Evolutionary conservation across 768 basidiomycete genomes (phyloP).

Genomic region (Suillus weaverae): DNA sequence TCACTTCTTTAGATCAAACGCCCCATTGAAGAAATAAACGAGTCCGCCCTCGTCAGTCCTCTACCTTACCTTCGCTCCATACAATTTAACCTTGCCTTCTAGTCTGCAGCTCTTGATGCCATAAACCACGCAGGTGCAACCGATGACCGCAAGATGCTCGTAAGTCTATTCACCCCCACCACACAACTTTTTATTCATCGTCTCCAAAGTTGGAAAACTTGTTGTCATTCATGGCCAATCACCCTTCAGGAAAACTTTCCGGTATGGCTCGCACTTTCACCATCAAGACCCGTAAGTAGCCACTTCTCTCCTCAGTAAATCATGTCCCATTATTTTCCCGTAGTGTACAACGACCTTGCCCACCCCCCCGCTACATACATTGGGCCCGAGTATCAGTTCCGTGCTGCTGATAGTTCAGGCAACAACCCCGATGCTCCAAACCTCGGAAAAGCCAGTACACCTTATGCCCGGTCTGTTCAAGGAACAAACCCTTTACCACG

Average conservation of each 20-base stretch:
- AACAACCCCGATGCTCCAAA: constrained; percentile 73
- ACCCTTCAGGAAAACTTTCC: constrained; percentile 49
- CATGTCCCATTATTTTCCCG: not conserved
- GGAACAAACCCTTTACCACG: constrained; percentile 62
- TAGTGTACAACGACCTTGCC: constrained; percentile 80
- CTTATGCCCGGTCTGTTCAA: constrained; percentile 84
- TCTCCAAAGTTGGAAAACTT: constrained; percentile 65
- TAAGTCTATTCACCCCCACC: constrained; percentile 32
- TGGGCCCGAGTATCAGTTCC: constrained; percentile 62
- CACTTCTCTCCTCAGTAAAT: not conserved
- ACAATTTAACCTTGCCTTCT: not conserved
- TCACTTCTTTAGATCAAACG: constrained; percentile 25
- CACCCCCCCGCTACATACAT: constrained; percentile 77
- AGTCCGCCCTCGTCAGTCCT: constrained; percentile 25
- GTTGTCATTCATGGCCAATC: constrained; percentile 58
- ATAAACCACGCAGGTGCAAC: constrained; percentile 59
- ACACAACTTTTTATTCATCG: not conserved
- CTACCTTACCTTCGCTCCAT: not conserved
- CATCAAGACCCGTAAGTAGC: constrained; percentile 57
- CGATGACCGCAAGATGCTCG: constrained; percentile 78
- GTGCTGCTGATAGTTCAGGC: constrained; percentile 72
- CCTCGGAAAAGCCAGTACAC: constrained; percentile 75
- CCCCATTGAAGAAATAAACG: constrained; percentile 30
- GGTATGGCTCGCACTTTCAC: constrained; percentile 37
- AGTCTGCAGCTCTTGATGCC: constrained; percentile 65